These are phyloP conservation scores for Phytophthora cactorum DNA, from an alignment of 352 stramenopile species.

Conservation along the genomic window DNA sequence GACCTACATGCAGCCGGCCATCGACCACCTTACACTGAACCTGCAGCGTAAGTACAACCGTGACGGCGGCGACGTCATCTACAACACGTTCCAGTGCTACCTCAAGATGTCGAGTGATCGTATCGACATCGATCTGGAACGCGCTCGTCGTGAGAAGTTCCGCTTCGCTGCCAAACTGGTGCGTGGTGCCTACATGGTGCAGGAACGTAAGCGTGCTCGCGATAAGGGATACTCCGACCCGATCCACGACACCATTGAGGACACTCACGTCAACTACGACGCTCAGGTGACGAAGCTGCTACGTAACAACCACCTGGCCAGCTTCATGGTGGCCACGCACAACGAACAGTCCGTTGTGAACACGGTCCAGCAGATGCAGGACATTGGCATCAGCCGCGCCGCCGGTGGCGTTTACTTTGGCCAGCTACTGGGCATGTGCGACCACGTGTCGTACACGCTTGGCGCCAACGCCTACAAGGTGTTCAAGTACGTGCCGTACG, in stretches of 20 bases:
- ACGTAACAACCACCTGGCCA: constrained; percentile 82
- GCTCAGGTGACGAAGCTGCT: constrained; percentile 91
- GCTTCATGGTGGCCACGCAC: constrained; percentile 98
- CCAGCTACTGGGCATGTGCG: constrained; percentile 98
- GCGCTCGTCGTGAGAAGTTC: constrained; percentile 91
- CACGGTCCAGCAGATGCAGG: constrained; percentile 92
- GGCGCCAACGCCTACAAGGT: constrained; percentile 92
- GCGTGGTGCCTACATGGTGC: constrained; percentile 98
- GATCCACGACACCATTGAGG: constrained; percentile 94
- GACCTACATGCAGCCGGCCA: constrained; percentile 97
- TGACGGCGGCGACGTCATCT: constrained; percentile 89
- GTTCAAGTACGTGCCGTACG: constrained; percentile 99
- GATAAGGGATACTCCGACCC: constrained; percentile 86
- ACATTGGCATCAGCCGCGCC: constrained; percentile 84
- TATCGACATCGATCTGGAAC: constrained; percentile 93
- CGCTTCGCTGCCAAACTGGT: constrained; percentile 98
- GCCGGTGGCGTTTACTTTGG: constrained; percentile 93
- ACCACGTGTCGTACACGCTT: constrained; percentile 97
- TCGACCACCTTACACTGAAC: constrained; percentile 94
- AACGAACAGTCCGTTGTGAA: constrained; percentile 95
- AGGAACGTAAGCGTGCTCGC: constrained; percentile 92
- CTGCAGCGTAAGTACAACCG: constrained; percentile 93
- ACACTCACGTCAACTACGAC: constrained; percentile 96
- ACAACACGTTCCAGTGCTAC: constrained; percentile 99
- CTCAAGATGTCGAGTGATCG: constrained; percentile 92